Evolutionary conservation across 2,329 filamentous ascomycete species (phyloP).

Genomic region (Ophiostoma populinum): DNA sequence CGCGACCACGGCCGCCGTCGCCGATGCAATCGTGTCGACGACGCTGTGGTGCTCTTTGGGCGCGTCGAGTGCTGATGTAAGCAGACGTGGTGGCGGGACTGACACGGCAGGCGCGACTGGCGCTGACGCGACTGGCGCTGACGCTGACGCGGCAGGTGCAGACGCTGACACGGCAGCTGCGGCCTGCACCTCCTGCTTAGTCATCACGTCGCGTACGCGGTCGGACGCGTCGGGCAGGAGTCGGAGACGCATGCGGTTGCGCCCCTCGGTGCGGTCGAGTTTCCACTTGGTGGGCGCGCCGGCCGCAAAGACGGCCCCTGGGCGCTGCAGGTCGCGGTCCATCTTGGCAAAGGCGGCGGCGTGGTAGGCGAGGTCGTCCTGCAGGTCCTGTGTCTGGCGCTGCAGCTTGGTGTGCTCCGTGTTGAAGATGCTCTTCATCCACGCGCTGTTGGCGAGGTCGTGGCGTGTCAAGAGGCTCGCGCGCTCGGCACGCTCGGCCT

Average conservation of each 20-base stretch:
- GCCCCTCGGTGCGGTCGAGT: slow-evolving; percentile 85
- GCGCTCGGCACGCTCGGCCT: slow-evolving; percentile 45
- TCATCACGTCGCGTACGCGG: slow-evolving; percentile 53
- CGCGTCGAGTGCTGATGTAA: no score
- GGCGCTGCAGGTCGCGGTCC: slow-evolving; percentile 58
- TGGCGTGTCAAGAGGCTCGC: slow-evolving; percentile 67
- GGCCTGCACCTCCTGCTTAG: slow-evolving; percentile 36
- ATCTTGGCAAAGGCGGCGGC: slow-evolving; percentile 61
- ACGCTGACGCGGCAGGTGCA: neutral
- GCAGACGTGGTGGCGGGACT: no score
- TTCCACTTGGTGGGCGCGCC: slow-evolving; percentile 52
- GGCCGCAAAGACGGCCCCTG: slow-evolving; percentile 64
- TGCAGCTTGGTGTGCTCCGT: slow-evolving; percentile 89
- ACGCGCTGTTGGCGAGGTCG: slow-evolving; percentile 71
- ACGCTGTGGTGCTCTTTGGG: no score
- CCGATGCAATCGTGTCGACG: no score
- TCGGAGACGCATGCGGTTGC: slow-evolving; percentile 84
- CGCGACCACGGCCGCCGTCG: no score
- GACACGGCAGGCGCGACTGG: no score
- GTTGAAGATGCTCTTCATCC: slow-evolving; percentile 89
- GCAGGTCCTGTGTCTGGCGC: slow-evolving; percentile 74
- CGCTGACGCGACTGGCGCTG: no score
- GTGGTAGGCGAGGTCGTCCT: slow-evolving; percentile 71
- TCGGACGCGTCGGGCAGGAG: slow-evolving; percentile 58
- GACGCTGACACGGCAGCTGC: slow-evolving; percentile 5